A percentile compares a stretch with the other conserved stretches of the same genome.
Evolutionary conservation across 73 alveolate species (phyloP).

Genomic region (Paramecium primaurelia): DNA sequence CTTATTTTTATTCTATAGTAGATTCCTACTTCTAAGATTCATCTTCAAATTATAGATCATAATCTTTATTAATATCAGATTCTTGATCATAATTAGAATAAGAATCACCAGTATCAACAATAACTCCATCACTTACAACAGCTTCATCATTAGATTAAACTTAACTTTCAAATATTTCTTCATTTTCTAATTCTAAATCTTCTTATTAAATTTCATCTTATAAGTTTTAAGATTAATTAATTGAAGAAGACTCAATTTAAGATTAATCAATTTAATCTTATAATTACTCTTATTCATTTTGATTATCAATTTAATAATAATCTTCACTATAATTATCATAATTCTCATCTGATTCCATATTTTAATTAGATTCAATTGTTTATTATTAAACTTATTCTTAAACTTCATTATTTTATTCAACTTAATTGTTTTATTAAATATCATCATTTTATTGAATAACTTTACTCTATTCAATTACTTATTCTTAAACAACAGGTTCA

Average conservation of each 20-base stretch:
- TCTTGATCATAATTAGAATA: background rate
- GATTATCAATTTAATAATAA: background rate
- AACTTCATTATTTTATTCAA: background rate
- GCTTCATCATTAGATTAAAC: background rate
- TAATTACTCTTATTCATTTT: background rate
- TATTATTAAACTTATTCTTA: background rate
- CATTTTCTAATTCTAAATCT: background rate
- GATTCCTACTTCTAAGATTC: background rate
- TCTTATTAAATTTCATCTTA: background rate
- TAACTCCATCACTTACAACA: background rate
- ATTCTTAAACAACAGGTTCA: background rate
- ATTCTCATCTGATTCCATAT: background rate
- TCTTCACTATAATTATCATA: background rate
- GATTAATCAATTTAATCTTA: background rate
- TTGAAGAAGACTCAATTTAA: background rate
- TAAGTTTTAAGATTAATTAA: background rate
- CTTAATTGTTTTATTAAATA: background rate
- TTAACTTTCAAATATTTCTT: background rate
- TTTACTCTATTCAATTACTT: background rate
- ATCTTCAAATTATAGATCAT: background rate
- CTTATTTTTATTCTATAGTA: background rate
- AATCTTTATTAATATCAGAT: background rate
- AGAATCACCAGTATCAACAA: background rate
- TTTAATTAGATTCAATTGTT: background rate
- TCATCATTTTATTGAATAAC: background rate